A percentile compares a stretch with the other conserved stretches of the same genome.
Conservation (phyloP, 257 asterid species). For the Solanum sparsipilum region DNA sequence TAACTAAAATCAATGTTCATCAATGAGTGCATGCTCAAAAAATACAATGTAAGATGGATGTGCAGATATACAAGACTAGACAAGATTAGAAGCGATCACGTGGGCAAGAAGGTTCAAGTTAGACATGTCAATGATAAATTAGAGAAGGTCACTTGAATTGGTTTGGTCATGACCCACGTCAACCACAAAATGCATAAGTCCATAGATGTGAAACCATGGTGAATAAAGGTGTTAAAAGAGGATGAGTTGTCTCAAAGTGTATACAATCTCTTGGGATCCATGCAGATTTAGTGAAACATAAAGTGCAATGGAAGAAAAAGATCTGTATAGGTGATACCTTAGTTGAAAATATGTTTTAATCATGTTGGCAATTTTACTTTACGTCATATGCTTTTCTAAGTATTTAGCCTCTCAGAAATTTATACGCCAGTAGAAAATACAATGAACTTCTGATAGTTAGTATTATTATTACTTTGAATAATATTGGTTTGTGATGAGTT, state of each 20-base stretch:
- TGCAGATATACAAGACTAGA: not conserved
- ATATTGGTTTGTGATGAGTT: not conserved
- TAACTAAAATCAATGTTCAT: not conserved
- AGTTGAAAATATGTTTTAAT: not conserved
- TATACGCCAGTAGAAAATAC: not conserved
- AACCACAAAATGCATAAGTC: not conserved
- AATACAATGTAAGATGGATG: not conserved
- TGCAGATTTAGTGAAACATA: not conserved
- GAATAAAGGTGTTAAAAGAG: not conserved
- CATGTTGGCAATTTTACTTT: not conserved
- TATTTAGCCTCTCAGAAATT: not conserved
- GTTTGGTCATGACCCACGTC: not conserved
- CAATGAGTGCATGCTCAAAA: not conserved
- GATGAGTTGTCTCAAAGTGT: not conserved
- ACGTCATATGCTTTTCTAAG: not conserved
- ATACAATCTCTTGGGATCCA: not conserved
- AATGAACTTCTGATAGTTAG: not conserved
- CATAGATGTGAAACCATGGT: not conserved
- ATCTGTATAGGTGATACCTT: not conserved
- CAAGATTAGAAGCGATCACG: not conserved
- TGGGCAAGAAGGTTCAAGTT: not conserved
- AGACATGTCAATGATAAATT: not conserved
- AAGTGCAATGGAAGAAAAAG: not conserved
- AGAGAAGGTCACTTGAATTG: not conserved
- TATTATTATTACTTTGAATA: not conserved